A percentile compares a stretch with the other conserved stretches of the same genome.
Evolutionary conservation across 495 filamentous ascomycete genomes (phyloP).

Genomic region (Daldinia bambusicola): DNA sequence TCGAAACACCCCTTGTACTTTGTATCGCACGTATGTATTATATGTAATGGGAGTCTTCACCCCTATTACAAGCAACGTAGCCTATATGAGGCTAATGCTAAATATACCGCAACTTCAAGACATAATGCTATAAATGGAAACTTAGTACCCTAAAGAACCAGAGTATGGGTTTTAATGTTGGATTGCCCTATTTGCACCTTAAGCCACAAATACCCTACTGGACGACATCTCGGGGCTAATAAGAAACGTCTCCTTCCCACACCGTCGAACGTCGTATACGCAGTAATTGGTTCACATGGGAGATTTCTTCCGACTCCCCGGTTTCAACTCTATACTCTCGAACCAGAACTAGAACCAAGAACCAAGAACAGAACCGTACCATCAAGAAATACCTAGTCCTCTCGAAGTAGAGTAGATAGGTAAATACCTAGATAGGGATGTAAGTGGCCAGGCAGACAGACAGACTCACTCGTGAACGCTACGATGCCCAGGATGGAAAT

Average conservation of each 20-base stretch:
- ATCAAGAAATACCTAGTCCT: not conserved
- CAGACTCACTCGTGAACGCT: slow-evolving; percentile 3
- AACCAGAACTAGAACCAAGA: too few species aligned
- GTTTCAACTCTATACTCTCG: not conserved
- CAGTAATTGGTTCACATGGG: slow-evolving; percentile 3
- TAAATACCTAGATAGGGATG: not conserved
- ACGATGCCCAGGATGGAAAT: not conserved
- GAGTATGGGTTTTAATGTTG: not conserved
- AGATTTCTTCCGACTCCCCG: slow-evolving; percentile 10
- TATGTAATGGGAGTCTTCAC: too few species aligned
- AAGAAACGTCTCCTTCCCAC: not conserved
- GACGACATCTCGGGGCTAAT: slow-evolving; percentile 5
- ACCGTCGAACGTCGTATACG: slow-evolving; percentile 1
- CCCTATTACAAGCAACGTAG: not conserved
- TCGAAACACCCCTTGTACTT: too few species aligned
- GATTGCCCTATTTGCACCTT: not conserved
- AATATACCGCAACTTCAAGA: slow-evolving; percentile 8
- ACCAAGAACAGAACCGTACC: not conserved
- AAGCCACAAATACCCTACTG: slow-evolving; percentile 9
- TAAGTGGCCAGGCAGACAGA: not conserved
- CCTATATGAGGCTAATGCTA: slow-evolving; percentile 7
- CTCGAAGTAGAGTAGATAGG: not conserved
- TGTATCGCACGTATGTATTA: too few species aligned
- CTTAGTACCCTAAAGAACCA: not conserved
- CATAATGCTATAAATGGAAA: slow-evolving; percentile 5